Evolutionary conservation across 306 rosid genomes (phyloP), one percentile per base, ranked within the genome.

Genomic region (Prunus padus): DNA sequence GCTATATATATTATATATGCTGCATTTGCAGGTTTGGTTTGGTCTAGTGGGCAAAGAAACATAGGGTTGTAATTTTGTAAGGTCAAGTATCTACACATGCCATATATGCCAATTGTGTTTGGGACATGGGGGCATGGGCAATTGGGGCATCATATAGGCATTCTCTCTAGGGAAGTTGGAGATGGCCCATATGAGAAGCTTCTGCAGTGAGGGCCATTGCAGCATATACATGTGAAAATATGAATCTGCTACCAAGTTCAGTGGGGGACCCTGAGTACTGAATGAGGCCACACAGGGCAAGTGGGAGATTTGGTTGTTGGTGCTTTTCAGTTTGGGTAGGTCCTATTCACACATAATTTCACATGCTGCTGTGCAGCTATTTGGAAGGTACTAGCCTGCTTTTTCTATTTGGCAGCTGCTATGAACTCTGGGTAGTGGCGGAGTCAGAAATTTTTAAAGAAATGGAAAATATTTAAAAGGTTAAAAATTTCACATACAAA

Each of bases 251-350:
- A 67, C 20, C 55, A 55, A 55, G 25, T 55, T 23, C 72, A 46
- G 72, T 23, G 13, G 56, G 55, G 55, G 8, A 23, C 72, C 20
- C n/a, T 42, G 19, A 44, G 14, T 16, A 19, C 69, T 67, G 56
- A 67, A 45, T 14, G 8, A 45, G 19, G 40, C 72, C 56, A 23
- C 56, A 23, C 22, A 45, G 22, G 14, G 71, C 71, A 67, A 44
- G 40, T 67, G 55, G 71, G 50, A 45, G 55, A 22, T 23, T 5
- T 22, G 69, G 42, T 20, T 23, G 31, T 44, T 22, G 51, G 11
- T 42, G 70, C n/a, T 65, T 62, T 18, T n/a, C 30, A 40, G 70
- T 66, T 5, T 66, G 20, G 30, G 71, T 66, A 66, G 33, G 71
- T 25, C 33, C 33, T 12, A 3, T 67, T 22, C 7, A 12, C 55